Evolutionary conservation across 352 stramenopile genomes (phyloP).

Genomic region (Globisporangium barbulae): DNA sequence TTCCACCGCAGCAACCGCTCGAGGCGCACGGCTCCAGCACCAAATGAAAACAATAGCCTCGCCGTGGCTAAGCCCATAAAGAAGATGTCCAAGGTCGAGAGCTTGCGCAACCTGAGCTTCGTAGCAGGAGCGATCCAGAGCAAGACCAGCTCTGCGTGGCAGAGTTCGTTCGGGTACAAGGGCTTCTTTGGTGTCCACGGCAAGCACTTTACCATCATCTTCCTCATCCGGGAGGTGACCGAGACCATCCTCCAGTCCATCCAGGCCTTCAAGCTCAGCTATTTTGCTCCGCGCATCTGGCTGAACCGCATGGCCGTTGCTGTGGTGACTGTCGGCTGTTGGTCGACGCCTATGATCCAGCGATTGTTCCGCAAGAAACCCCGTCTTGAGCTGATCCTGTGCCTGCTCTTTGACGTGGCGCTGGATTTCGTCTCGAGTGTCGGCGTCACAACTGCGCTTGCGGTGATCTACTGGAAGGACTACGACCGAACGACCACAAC

Average conservation of each 20-base stretch:
- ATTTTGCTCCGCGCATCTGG: constrained; percentile 20
- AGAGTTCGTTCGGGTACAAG: constrained; percentile 13
- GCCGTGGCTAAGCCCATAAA: neutral
- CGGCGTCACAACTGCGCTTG: constrained; percentile 24
- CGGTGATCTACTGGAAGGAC: constrained; percentile 19
- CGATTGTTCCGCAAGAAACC: constrained; percentile 11
- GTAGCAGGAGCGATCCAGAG: neutral
- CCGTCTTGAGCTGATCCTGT: constrained; percentile 27
- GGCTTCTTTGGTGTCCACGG: constrained; percentile 20
- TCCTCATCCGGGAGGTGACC: constrained; percentile 14
- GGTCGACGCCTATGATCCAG: constrained; percentile 30
- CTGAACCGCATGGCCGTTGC: constrained; percentile 25
- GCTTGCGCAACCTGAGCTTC: neutral
- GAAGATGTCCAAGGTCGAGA: neutral
- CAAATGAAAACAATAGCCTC: no score
- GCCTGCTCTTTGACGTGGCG: constrained; percentile 24
- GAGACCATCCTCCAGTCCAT: constrained; percentile 22
- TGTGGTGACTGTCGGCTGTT: constrained; percentile 33
- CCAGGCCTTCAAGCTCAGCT: constrained; percentile 22
- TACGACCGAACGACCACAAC: constrained; percentile 17
- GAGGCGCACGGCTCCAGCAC: neutral
- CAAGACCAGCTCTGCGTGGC: constrained; percentile 1
- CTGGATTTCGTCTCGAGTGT: constrained; percentile 41
- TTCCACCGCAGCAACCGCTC: constrained; percentile 12
- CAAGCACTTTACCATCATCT: constrained; percentile 18